Evolutionary conservation across 257 asterid species (phyloP), one percentile per base, ranked within the genome.

Genomic region (Nicotiana knightiana): DNA sequence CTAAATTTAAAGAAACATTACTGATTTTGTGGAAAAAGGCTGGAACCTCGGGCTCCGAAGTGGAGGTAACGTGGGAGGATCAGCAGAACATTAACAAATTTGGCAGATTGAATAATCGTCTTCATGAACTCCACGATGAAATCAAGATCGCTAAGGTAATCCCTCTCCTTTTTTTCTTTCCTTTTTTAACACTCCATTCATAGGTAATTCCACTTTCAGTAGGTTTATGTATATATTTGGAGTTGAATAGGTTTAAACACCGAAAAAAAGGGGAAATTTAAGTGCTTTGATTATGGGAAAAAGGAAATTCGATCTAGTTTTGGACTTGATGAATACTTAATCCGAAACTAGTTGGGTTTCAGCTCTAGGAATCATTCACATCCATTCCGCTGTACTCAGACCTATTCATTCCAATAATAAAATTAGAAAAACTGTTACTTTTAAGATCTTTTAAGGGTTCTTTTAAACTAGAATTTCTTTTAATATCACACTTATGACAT

Each of bases 61-160:
- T 87, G 37, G 97, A 93, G 85, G 98, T 96, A 83, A 96, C 97
- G 12, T 96, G 98, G 99, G 97, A 89, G 77, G 99, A 96, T 87
- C 99, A 96, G 87, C 98, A 92, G 90, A 96, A 94, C 63, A 96
- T 96, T 86, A 96, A 94, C 88, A 91, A 94, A 83, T 96, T 96
- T 64, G 94, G 97, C 39, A 87, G 97, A 86, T 86, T 96, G 76
- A 96, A 96, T 87, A 96, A 92, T 51, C 92, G 97, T 65, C 90
- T 93, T 61, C 99, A 96, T 82, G 98, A 94, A 67, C 91, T 96
- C 43, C 95, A 94, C 17, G 99, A 96, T 78, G 98, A 96, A 86
- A 92, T 94, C 90, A 93, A 93, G 88, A 77, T 81, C 33, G 97
- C 99, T 58, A 94, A 94, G 97, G 98, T 95, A 84, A 15, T 68